Evolutionary conservation across 768 basidiomycete genomes (phyloP).

Genomic region (Termitomyces sp.): DNA sequence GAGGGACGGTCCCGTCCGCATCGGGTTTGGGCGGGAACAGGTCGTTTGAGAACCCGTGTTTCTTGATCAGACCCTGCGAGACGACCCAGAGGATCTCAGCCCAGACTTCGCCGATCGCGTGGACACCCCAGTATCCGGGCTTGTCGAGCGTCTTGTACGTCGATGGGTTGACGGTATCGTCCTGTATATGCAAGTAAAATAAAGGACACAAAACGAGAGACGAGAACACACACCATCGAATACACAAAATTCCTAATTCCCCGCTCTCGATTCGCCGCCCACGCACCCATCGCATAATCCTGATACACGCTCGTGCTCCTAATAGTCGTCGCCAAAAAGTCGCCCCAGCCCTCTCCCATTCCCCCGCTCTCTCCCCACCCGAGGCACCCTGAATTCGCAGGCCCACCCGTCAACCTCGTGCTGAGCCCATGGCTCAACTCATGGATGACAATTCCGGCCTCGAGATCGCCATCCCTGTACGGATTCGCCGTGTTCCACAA

Average conservation of each 20-base stretch:
- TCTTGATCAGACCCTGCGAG: conserved; percentile 65
- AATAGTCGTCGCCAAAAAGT: conserved; percentile 85
- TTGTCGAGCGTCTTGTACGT: conserved; percentile 94
- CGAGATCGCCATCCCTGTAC: conserved; percentile 91
- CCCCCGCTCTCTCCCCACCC: conserved; percentile 96
- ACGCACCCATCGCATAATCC: conserved; percentile 89
- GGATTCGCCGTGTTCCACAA: conserved; percentile 90
- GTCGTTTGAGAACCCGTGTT: conserved; percentile 73
- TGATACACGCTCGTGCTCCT: conserved; percentile 69
- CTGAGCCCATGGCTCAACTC: conserved; percentile 86
- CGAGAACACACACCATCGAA: conserved; percentile 50
- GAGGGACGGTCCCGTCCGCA: conserved; percentile 57
- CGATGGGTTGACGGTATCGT: conserved; percentile 76
- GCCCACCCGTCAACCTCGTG: conserved; percentile 93
- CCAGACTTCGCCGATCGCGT: conserved; percentile 94
- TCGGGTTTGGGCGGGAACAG: conserved; percentile 78
- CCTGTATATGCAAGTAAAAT: conserved; percentile 20
- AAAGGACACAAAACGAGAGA: neutral
- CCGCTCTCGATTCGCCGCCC: conserved; percentile 73
- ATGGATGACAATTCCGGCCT: conserved; percentile 96
- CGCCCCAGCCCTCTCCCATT: conserved; percentile 98
- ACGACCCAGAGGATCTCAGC: conserved; percentile 86
- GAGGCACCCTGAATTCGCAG: conserved; percentile 86
- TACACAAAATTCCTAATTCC: conserved; percentile 92
- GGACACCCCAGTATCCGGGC: conserved; percentile 91